Evolutionary conservation across 768 basidiomycete species (phyloP), one percentile per base, ranked within the genome.

Genomic region (Termitomyces sp.): DNA sequence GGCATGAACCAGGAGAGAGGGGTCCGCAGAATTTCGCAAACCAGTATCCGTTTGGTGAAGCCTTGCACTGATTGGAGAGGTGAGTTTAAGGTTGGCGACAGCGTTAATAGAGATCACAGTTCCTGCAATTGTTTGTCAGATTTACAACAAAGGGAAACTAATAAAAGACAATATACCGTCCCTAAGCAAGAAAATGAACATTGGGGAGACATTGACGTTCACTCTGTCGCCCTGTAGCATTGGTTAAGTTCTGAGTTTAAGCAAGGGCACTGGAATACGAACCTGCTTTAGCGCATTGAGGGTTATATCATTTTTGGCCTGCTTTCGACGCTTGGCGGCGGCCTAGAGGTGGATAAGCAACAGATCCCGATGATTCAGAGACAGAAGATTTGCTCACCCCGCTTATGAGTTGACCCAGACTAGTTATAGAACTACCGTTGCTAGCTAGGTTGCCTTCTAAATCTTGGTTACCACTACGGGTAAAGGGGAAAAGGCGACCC

Each of bases 1-100:
- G 38, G 83, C 82, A 69, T 92, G 85, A 3, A 92, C 79, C 8
- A 93, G 76, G 13, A 93, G 73, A 12, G 87, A 87, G 5, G 87
- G 78, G 65, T 92, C 91, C 57, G 84, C 84, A 3, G 84, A 84
- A 13, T 76, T 78, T 28, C 89, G 80, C 32, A 91, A 70, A 36
- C 85, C 79, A 1, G 87, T 87, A 68, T 88, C 84, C 1, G 75
- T 71, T 54, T 84, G 80, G 52, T 79, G 77, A 55, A 90, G 71
- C 48, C 89, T 83, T 22, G 79, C 72, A 20, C 74, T 76, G 62
- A 91, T 89, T 11, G 88, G 84, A 8, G 74, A 71, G 9, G 83
- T 83, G 61, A 84, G 78, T 18, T 78, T 71, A 36, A 82, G 68
- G 51, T 74, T 77, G 22, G 78, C 71, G 28, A 76, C 76, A 22